These are phyloP conservation scores for Sporothrix brasiliensis DNA, from an alignment of 2,329 filamentous ascomycete genomes.

Conservation along the genomic window DNA sequence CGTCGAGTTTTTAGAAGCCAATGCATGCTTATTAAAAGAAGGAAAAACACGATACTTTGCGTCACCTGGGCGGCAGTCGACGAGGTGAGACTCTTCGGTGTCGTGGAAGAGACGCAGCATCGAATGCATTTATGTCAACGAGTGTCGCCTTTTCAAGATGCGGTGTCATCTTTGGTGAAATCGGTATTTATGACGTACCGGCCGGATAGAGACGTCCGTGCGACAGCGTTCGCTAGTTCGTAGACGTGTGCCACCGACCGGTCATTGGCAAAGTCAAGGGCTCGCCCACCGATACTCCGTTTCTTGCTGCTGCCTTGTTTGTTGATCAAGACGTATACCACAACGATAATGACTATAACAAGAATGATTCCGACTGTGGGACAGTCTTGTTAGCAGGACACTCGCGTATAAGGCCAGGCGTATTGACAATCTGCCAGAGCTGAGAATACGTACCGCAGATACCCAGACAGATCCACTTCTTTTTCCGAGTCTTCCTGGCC, in stretches of 20 bases:
- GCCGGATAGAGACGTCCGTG: slow-evolving; percentile 28
- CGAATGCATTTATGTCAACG: not conserved
- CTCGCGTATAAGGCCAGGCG: not conserved
- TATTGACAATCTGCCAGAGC: not conserved
- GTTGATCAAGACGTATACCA: slow-evolving; percentile 53
- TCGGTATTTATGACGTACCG: slow-evolving; percentile 34
- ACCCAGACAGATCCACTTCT: slow-evolving; percentile 96
- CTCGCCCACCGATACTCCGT: slow-evolving; percentile 38
- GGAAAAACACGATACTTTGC: not conserved
- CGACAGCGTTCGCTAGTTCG: slow-evolving; percentile 38
- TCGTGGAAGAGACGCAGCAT: not conserved
- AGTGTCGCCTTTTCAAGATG: not conserved
- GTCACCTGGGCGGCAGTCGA: not conserved
- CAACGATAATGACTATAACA: slow-evolving; percentile 56
- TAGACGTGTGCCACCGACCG: slow-evolving; percentile 35
- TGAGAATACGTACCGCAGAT: slow-evolving; percentile 60
- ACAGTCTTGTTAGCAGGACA: slow-evolving; percentile 26
- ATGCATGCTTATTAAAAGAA: not conserved
- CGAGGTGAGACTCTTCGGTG: not conserved
- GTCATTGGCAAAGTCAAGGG: slow-evolving; percentile 37
- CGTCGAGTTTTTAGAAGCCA: no score
- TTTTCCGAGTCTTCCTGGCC: slow-evolving; percentile 76
- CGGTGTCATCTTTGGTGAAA: slow-evolving; percentile 29
- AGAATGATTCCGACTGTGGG: slow-evolving; percentile 54
- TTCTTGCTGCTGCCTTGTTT: slow-evolving; percentile 42